Conservation (phyloP, 2,329 filamentous ascomycete genomes). For the Fusarium brachygibbosum region DNA sequence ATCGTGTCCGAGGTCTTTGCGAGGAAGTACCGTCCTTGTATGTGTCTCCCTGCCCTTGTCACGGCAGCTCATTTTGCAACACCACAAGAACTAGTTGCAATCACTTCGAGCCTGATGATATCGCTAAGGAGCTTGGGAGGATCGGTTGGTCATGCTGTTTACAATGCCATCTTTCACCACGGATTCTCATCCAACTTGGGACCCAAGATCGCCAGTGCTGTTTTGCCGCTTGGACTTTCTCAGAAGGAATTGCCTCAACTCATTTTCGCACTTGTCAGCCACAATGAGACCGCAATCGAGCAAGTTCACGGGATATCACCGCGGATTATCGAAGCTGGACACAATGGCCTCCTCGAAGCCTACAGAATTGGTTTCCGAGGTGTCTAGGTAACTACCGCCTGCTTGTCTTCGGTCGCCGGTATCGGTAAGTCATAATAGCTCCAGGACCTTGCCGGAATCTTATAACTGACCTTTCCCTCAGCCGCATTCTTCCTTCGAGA, state of each 20-base stretch:
- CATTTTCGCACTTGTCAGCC: not conserved
- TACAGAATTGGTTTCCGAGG: conserved; percentile 3
- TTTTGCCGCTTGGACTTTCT: conserved; percentile 5
- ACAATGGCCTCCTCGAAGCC: not conserved
- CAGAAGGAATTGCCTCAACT: not conserved
- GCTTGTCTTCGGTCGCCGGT: not conserved
- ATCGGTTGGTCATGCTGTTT: not conserved
- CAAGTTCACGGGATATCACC: not conserved
- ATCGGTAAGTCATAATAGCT: not conserved
- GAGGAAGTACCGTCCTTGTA: conserved; percentile 7
- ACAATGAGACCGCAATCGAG: not conserved
- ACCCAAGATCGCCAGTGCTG: not conserved
- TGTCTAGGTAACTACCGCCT: not conserved
- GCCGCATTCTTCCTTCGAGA: not conserved
- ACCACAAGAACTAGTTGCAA: not conserved
- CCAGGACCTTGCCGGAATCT: not conserved
- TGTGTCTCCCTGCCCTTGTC: conserved; percentile 2
- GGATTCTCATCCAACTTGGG: not conserved
- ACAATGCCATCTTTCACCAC: not conserved
- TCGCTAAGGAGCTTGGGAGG: not conserved
- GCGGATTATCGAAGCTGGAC: not conserved
- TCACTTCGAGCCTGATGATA: conserved; percentile 1
- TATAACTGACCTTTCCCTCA: not conserved
- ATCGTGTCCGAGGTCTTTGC: conserved; percentile 1
- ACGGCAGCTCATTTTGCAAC: conserved; percentile 17